These are phyloP conservation scores for Phytophthora meadii DNA, from an alignment of 352 stramenopile species.

Conservation along the genomic window DNA sequence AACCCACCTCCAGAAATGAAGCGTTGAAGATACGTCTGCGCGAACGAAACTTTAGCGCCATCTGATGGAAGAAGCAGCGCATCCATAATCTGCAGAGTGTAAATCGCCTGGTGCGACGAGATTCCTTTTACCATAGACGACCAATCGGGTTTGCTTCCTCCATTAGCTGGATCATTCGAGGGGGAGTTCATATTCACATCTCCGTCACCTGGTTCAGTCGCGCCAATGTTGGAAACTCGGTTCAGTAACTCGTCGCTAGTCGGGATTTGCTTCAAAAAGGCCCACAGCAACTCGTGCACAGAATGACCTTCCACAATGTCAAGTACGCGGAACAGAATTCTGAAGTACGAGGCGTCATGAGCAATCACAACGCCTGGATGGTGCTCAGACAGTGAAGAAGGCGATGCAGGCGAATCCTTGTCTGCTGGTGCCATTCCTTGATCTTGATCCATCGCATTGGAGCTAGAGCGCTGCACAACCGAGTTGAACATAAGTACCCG, in stretches of 20 bases:
- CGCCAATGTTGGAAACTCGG: conserved; percentile 64
- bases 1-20: conserved; percentile 85
- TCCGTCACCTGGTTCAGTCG: conserved; percentile 31
- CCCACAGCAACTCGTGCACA: conserved; percentile 79
- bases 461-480: conserved; percentile 61
- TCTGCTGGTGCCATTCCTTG: conserved; percentile 36
- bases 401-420: conserved; percentile 25
- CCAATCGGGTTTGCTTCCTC: conserved; percentile 58
- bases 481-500: conserved; percentile 86
- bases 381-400: conserved; percentile 36
- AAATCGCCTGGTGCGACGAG: conserved; percentile 86
- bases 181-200: conserved; percentile 56
- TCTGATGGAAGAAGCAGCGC: conserved; percentile 81
- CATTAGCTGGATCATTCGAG: conserved; percentile 19
- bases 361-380: conserved; percentile 73
- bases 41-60: conserved; percentile 58
- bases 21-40: conserved; percentile 65
- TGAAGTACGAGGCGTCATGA: conserved; percentile 75
- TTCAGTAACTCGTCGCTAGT: conserved; percentile 76
- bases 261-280: conserved; percentile 85
- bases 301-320: conserved; percentile 66
- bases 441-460: conserved; percentile 47
- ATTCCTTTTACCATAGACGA: conserved; percentile 69
- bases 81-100: conserved; percentile 90
- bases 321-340: conserved; percentile 84